Base-by-base conservation (phyloP, 768 basidiomycete species). In the Pluteus cervinus region DNA sequence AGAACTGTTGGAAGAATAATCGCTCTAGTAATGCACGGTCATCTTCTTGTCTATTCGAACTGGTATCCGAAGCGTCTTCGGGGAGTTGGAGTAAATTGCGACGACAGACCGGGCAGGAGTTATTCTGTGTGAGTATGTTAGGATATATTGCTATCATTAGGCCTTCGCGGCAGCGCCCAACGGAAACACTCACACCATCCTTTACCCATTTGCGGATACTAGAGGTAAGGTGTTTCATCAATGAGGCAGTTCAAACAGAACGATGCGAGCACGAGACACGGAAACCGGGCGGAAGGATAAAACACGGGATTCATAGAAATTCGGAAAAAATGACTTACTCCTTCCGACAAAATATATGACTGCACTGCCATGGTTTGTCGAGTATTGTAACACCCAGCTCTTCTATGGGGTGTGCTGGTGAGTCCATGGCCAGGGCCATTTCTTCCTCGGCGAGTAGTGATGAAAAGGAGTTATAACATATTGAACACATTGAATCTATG, bases 321-420 rank as follows among this genome's bases (percentile, higher is more conserved):
- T 10, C 25, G 18, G 20, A 9, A 3, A 21, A 20, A 16, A 26
- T 4, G 9, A 50, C 54, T 61, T 61, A 88, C 86, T 89, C 86
- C 63, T 76, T 77, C 47, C 83, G 71, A 54, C 86, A 89, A 50
- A 88, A 89, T n/a, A 82, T 48, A 52, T 90, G 86, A 3, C 75
- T 69, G 45, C 78, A 75, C 43, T 73, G 70, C 65, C 68, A 58
- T 48, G 68, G 40, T 48, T 69, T 52, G 39, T 62, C 55, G 6
- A 90, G 59, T 46, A 65, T 72, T 15, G 84, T 85, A 15, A 88
- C 76, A 3, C 87, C 87, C 1, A 83, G 56, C 24, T 77, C 69
- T 44, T 86, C 80, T n/a, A 65, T 46, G 11, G 83, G 72, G 43
- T 81, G 72, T 7, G 85, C 82, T 4, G 86, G 84, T 2, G 85